phyloP scores from a whole-genome alignment of 192 early-diverging fungal species.

The Pilobolus umbonatus region DNA sequence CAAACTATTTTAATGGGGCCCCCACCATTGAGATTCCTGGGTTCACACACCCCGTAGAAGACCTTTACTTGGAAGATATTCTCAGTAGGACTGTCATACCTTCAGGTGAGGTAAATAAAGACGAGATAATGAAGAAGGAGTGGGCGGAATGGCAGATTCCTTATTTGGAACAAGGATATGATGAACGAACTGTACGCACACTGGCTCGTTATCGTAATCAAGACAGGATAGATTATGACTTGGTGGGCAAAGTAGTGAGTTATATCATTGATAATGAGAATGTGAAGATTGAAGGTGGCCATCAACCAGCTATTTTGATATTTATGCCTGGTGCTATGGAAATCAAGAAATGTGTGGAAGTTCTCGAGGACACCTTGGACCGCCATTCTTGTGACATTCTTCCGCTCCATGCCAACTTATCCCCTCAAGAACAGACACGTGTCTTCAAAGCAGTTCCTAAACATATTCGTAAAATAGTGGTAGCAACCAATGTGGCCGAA shows the following conservation, averaged over 20 bases:
- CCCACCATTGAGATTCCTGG: conserved; percentile 67
- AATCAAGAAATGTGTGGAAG: conserved; percentile 65
- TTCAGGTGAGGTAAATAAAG: conserved; percentile 24
- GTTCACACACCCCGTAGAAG: conserved; percentile 70
- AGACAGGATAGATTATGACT: conserved; percentile 58
- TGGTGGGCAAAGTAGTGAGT: conserved; percentile 53
- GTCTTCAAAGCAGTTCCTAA: conserved; percentile 55
- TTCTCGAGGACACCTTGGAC: conserved; percentile 25
- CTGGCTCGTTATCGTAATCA: conserved; percentile 33
- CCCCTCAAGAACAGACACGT: conserved; percentile 59
- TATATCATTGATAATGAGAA: conserved; percentile 53
- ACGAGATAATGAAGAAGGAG: conserved; percentile 23
- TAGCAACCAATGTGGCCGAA: conserved; percentile 80
- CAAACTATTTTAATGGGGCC: conserved; percentile 53
- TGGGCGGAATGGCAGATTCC: conserved; percentile 41
- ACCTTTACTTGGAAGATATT: conserved; percentile 68
- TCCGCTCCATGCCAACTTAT: conserved; percentile 61
- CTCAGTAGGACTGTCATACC: conserved; percentile 48
- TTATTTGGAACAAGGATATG: conserved; percentile 34
- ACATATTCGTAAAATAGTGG: conserved; percentile 63
- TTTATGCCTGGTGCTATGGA: conserved; percentile 73
- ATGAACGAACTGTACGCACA: conserved; percentile 33
- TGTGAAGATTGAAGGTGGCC: conserved; percentile 34
- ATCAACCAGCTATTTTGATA: conserved; percentile 55
- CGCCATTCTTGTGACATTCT: conserved; percentile 23